phyloP scores from a whole-genome alignment of 805 yeast genomes.

The Torulaspora quercuum region DNA sequence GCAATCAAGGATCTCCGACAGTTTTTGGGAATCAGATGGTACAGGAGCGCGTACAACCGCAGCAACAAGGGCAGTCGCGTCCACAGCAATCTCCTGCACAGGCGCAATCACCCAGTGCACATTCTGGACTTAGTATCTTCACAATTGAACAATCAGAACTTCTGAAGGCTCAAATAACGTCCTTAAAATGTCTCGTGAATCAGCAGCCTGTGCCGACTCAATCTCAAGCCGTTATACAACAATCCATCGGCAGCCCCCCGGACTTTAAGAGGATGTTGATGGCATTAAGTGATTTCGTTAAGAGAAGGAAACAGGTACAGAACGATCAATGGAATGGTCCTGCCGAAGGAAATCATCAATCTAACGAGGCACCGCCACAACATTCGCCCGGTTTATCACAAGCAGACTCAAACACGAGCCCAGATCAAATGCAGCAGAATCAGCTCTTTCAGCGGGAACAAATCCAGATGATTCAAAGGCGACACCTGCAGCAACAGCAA shows the following conservation, averaged over 20 bases:
- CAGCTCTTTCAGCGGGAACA: conserved; percentile 4
- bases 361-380: conserved; percentile 5
- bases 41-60: conserved; percentile 12
- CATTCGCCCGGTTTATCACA: conserved; percentile 1
- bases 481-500: conserved; percentile 15
- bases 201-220: conserved; percentile 32
- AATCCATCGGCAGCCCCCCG: conserved; percentile 34
- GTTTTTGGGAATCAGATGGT: conserved; percentile 1
- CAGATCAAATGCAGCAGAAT: conserved; percentile 1
- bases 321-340: conserved; percentile 4
- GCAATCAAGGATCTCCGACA: conserved; percentile 1
- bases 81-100: conserved; percentile 12
- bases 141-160: conserved; percentile 33
- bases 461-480: conserved; percentile 6
- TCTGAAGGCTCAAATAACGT: conserved; percentile 36
- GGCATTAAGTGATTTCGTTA: conserved; percentile 32
- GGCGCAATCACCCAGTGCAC: conserved; percentile 6
- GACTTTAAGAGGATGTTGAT: conserved; percentile 34
- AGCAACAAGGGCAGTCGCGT: conserved; percentile 9
- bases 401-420: conserved; percentile 1
- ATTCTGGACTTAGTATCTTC: conserved; percentile 20
- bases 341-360: background rate
- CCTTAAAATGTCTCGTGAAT: conserved; percentile 33
- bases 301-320: conserved; percentile 15
- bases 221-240: conserved; percentile 29